Base-by-base conservation (phyloP, 352 stramenopile species). In the Phytophthora sp. region DNA sequence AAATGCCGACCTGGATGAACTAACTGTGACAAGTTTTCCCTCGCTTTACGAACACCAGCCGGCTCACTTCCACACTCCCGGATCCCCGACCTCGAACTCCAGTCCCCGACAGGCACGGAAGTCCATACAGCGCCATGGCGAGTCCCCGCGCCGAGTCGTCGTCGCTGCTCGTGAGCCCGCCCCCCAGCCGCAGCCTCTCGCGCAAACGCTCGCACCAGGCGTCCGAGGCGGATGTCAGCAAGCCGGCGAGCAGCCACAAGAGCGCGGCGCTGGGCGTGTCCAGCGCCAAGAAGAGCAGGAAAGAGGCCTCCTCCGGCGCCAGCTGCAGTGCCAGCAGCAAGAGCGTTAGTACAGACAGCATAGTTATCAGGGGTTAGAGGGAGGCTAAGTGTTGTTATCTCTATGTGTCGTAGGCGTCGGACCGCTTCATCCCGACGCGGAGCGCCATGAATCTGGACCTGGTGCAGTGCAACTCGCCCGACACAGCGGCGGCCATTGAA, bases 371-470 rank as follows among this genome's bases (percentile, higher is more conserved):
- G 15, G 0, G 18, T 32, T 31, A 59, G 54, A 44, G 30, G 23
- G 11, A 51, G 18, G 49, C 44, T 54, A 64, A 66, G 50, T 23
- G 12, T 62, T 64, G 28, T 42, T 51, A 3, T 30, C 49, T 43
- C 53, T 51, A 15, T 54, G 5, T 4, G 17, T 12, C 66, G 35
- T 61, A 89, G 67, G 66, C 74, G 21, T 79, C 77, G 9, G 87
- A 95, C 59, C 79, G 87, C 32, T 95, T 94, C 67, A 95, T 95
- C 50, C 87, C 87, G 24, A 95, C 90, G 59, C 84, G 87, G 2
- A 90, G 84, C 45, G 87, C 87, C 28, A 95, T 94, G 87, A 92
- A 93, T 73, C 77, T 95, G 65, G 85, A 94, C 41, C 62, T 89
- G 31, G 82, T 82, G 45, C 82, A 91, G 59, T 91, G 82, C 52